A percentile compares a stretch with the other conserved stretches of the same genome.
Evolutionary conservation across 441 rosid genomes (phyloP).

Genomic region (Iberis amara): DNA sequence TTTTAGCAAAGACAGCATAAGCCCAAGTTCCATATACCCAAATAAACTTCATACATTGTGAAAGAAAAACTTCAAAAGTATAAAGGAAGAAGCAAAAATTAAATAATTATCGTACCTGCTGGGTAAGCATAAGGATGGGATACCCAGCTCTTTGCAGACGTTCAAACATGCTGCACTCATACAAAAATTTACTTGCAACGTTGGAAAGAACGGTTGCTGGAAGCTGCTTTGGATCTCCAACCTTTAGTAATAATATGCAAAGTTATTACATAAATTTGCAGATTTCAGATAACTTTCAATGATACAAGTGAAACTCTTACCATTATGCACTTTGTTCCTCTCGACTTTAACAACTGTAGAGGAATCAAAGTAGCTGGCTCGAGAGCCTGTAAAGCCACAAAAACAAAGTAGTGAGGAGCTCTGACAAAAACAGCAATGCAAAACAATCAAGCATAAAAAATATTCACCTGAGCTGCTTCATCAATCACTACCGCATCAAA

Average conservation of each 20-base stretch:
- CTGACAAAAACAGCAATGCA: conserved; percentile 16
- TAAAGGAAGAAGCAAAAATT: conserved; percentile 4
- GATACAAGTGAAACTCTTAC: conserved; percentile 39
- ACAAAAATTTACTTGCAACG: conserved; percentile 85
- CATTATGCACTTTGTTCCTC: conserved; percentile 86
- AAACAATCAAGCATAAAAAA: conserved; percentile 23
- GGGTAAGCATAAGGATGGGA: conserved; percentile 91
- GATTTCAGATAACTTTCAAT: conserved; percentile 1
- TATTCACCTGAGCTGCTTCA: conserved; percentile 93
- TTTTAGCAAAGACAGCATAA: conserved; percentile 29
- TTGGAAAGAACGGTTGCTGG: conserved; percentile 98
- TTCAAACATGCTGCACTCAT: conserved; percentile 98
- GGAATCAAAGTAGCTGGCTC: conserved; percentile 99
- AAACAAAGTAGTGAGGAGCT: conserved; percentile 14
- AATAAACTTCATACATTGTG: too few relatives aligned
- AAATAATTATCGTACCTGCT: conserved; percentile 52
- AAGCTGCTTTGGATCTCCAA: conserved; percentile 99
- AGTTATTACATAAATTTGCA: conserved; percentile 5
- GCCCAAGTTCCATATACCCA: conserved; percentile 20
- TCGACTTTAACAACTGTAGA: conserved; percentile 85
- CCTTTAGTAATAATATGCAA: conserved; percentile 46
- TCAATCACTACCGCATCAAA: conserved; percentile 96
- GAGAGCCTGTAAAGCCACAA: conserved; percentile 60
- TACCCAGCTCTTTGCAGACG: conserved; percentile 94
- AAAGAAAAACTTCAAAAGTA: background rate